Evolutionary conservation across 2,329 filamentous ascomycete species (phyloP).

Genomic region (Apiospora phragmitis): DNA sequence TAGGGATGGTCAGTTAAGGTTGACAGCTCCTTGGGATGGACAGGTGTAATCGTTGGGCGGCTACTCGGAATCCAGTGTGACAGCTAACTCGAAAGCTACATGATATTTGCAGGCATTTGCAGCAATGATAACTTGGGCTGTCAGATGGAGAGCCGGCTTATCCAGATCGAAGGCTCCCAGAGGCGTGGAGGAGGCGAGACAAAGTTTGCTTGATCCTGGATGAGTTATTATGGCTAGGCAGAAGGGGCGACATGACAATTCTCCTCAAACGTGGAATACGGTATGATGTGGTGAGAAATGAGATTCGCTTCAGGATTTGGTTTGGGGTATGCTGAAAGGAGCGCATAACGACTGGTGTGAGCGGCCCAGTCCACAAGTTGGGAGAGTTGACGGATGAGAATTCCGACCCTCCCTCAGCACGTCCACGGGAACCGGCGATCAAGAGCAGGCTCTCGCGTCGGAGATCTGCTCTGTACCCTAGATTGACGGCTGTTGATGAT

Average conservation of each 20-base stretch:
- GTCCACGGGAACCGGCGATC: background rate
- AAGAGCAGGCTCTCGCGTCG: background rate
- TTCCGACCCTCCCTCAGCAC: background rate
- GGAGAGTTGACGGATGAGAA: background rate
- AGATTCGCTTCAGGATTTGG: background rate
- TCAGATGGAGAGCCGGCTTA: background rate
- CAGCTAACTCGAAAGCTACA: background rate
- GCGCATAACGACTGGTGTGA: background rate
- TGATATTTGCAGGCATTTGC: background rate
- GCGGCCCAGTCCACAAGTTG: background rate
- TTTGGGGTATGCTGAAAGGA: background rate
- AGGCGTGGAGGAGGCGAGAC: background rate
- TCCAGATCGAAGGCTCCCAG: background rate
- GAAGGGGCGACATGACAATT: background rate
- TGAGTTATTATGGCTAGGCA: background rate
- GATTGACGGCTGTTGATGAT: background rate
- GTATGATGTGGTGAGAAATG: background rate
- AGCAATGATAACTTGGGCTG: background rate
- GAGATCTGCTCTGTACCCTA: background rate
- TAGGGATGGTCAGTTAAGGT: background rate
- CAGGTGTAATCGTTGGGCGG: conserved; percentile 3
- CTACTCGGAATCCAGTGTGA: background rate
- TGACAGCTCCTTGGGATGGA: background rate
- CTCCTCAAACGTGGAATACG: background rate
- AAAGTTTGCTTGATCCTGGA: background rate